phyloP scores from a whole-genome alignment of 2,329 filamentous ascomycete species.

The Stagonosporopsis tanaceti region DNA sequence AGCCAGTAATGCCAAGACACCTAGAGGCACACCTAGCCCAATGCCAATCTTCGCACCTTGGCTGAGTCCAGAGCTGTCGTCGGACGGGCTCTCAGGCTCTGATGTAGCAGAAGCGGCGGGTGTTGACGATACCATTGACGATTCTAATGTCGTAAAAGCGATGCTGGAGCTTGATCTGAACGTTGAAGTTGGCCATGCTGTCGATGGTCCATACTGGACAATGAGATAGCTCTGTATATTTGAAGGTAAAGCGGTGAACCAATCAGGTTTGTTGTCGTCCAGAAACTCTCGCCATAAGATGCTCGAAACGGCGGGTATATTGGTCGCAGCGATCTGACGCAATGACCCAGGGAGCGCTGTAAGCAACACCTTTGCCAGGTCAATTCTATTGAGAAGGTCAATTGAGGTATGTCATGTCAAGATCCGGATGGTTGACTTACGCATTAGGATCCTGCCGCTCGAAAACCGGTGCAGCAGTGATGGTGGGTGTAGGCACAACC shows the following conservation, averaged over 20 bases:
- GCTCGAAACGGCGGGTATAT: slow-evolving; percentile 46
- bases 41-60: slow-evolving; percentile 44
- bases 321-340: slow-evolving; percentile 46
- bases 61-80: slow-evolving; percentile 31
- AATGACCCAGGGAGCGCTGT: slow-evolving; percentile 47
- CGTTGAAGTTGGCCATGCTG: slow-evolving; percentile 35
- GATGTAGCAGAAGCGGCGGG: slow-evolving; percentile 20
- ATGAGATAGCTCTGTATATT: slow-evolving; percentile 48
- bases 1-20: slow-evolving; percentile 61
- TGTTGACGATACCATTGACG: slow-evolving; percentile 5
- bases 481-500: slow-evolving; percentile 28
- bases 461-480: slow-evolving; percentile 41
- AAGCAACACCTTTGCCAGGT: slow-evolving; percentile 44
- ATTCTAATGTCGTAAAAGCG: slow-evolving; percentile 9
- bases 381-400: slow-evolving; percentile 36
- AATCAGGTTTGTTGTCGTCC: slow-evolving; percentile 43
- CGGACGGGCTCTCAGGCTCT: slow-evolving; percentile 27
- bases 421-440: slow-evolving; percentile 28
- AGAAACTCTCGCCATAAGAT: slow-evolving; percentile 47
- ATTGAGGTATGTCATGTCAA: neutral
- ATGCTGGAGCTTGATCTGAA: slow-evolving; percentile 19
- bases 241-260: slow-evolving; percentile 44
- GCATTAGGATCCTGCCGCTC: slow-evolving; percentile 40
- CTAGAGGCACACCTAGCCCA: slow-evolving; percentile 60
- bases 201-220: slow-evolving; percentile 42